Base-by-base conservation (phyloP, 2,329 filamentous ascomycete genomes). In the Madurella mycetomatis region DNA sequence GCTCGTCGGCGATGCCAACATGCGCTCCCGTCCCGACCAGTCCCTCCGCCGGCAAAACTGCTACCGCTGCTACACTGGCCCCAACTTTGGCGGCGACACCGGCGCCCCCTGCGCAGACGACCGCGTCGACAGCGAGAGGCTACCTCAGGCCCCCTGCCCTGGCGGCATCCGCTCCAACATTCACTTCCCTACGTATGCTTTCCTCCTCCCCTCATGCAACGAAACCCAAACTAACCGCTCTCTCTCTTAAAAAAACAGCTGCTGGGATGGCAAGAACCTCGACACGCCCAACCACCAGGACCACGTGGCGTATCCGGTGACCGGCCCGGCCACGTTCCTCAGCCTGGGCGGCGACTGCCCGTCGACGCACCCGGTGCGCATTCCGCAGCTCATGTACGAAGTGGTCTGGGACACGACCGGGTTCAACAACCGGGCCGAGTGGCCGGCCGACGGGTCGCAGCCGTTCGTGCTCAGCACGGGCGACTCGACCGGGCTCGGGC, bases 181-280 rank as follows among this genome's bases (percentile, higher is more conserved):
- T 43, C 70, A 71, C 11, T 78, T 77, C 65, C 75, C 74, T 0
- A 76, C 74, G 75, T 80, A 40, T 79, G 84, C 45, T 64, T 73
- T 17, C 30, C 41, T 49, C n/a, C 72, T 59, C 60, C 84, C 56
- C 82, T 81, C 2, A 80, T 85, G 57, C 25, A 25, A 25, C 25
- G 4, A 25, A 25, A 25, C 81, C 81, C 1, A 81, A 84, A 58
- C 70, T 71, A 49, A 81, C 52, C 79, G 83, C 64, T 64, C 25
- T 25, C 79, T 83, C 64, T 64, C 25, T 25, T 25, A 7, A 25
- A 25, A 82, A 71, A 70, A 13, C 46, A 76, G 74, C 30, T 77
- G 76, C 68, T 78, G 76, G 75, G 75, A 78, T 56, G 75, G 76
- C 52, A 70, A 70, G 55, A 76, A 76, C 60, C 69, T 77, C 39